Evolutionary conservation across 2,329 filamentous ascomycete species (phyloP).

Genomic region (Rhytidhysteron rufulum): DNA sequence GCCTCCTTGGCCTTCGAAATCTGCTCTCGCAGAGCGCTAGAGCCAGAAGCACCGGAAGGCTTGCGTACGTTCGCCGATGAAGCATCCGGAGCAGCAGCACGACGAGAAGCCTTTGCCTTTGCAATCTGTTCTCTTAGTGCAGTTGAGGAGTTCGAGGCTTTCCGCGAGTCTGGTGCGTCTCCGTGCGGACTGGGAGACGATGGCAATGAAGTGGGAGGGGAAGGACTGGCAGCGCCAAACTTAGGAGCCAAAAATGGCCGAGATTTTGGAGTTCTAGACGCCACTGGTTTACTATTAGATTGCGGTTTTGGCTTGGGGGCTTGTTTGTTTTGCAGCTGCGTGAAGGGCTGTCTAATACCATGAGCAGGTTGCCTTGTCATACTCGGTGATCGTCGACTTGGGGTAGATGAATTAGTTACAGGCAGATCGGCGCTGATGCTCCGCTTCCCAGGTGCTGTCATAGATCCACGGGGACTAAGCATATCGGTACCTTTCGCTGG

Average conservation of each 20-base stretch:
- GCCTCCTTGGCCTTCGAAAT: conserved; percentile 86
- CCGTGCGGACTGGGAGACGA: conserved; percentile 16
- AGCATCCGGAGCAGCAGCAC: conserved; percentile 13
- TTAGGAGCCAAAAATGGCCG: conserved; percentile 27
- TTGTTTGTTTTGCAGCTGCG: conserved; percentile 21
- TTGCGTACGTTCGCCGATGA: conserved; percentile 23
- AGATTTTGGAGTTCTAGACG: conserved; percentile 29
- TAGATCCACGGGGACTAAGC: conserved; percentile 20
- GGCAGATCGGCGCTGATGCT: conserved; percentile 29
- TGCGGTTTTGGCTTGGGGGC: conserved; percentile 26
- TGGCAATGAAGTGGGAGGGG: conserved; percentile 16
- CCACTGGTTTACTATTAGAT: conserved; percentile 33
- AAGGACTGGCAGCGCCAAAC: conserved; percentile 33
- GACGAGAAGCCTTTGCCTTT: conserved; percentile 79
- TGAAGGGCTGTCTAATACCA: conserved; percentile 25
- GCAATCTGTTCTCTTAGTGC: conserved; percentile 88
- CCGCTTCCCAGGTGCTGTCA: conserved; percentile 33
- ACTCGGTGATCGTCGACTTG: conserved; percentile 27
- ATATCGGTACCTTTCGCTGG: conserved; percentile 20
- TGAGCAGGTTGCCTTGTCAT: conserved; percentile 30
- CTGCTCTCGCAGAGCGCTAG: conserved; percentile 77
- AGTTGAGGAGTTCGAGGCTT: conserved; percentile 65
- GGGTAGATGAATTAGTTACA: conserved; percentile 20
- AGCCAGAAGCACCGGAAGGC: conserved; percentile 68
- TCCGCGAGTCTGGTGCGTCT: conserved; percentile 35